These are phyloP conservation scores for Pelagophyceae sp. DNA, from an alignment of 352 stramenopile species.

Conservation along the genomic window DNA sequence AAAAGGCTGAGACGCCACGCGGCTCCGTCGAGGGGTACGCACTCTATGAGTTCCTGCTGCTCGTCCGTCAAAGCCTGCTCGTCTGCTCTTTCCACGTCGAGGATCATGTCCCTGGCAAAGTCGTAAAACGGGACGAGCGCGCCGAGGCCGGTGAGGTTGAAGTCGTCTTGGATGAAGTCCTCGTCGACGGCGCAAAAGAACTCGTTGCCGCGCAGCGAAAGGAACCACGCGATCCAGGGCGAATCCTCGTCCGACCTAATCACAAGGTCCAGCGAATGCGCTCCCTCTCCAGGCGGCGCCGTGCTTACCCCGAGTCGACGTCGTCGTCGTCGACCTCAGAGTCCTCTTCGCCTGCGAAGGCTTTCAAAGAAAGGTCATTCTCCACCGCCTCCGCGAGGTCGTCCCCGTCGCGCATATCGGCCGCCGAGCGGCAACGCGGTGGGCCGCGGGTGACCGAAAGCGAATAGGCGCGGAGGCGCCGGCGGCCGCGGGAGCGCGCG, in stretches of 20 bases:
- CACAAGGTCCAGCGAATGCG: too few relatives aligned
- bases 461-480: too few relatives aligned
- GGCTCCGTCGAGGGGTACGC: too few relatives aligned
- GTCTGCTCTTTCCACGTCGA: slow-evolving; percentile 83
- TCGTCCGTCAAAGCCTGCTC: slow-evolving; percentile 59
- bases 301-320: background rate
- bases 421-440: background rate
- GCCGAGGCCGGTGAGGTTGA: slow-evolving; percentile 89
- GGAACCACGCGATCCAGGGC: slow-evolving; percentile 91
- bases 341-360: slow-evolving; percentile 52
- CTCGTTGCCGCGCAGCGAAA: slow-evolving; percentile 83
- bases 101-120: slow-evolving; percentile 96
- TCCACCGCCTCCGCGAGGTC: slow-evolving; percentile 45
- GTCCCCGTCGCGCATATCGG: slow-evolving; percentile 33
- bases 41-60: slow-evolving; percentile 50
- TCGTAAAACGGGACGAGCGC: slow-evolving; percentile 95
- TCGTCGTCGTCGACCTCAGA: slow-evolving; percentile 3
- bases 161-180: slow-evolving; percentile 94
- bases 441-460: background rate
- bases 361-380: slow-evolving; percentile 46
- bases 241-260: slow-evolving; percentile 70
- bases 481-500: too few relatives aligned
- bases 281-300: background rate
- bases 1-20: background rate
- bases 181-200: slow-evolving; percentile 97